phyloP scores from a whole-genome alignment of 202 grass and related monocot species.

The Setaria italica region DNA sequence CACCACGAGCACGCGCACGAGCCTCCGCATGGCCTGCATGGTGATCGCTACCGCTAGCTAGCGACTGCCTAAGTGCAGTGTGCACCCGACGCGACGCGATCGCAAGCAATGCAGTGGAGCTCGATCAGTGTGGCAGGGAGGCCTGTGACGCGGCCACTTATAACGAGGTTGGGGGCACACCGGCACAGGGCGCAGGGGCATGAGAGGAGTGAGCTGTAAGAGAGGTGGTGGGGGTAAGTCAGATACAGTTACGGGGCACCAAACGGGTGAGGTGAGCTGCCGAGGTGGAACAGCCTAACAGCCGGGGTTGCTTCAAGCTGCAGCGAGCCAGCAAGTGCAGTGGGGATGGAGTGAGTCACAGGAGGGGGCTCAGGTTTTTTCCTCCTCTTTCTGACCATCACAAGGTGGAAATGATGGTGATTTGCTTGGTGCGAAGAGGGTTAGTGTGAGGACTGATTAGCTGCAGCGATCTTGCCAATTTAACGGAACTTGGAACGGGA shows the following conservation, averaged over 20 bases:
- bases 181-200: neutral
- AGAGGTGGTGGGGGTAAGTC: slow-evolving; percentile 48
- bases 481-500: slow-evolving; percentile 5
- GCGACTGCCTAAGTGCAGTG: no score
- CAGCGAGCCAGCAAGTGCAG: slow-evolving; percentile 39
- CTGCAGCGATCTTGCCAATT: slow-evolving; percentile 1
- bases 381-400: slow-evolving; percentile 29
- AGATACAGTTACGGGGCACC: slow-evolving; percentile 55
- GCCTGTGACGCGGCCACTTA: slow-evolving; percentile 36
- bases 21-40: slow-evolving; percentile 51
- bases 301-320: slow-evolving; percentile 52
- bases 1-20: slow-evolving; percentile 5
- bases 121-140: slow-evolving; percentile 28
- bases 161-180: slow-evolving; percentile 25
- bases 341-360: neutral
- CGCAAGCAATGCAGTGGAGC: neutral
- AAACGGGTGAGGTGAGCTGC: slow-evolving; percentile 41
- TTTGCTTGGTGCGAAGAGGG: neutral
- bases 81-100: no score
- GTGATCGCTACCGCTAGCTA: neutral
- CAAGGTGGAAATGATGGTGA: slow-evolving; percentile 37
- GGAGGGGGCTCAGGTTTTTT: neutral
- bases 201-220: slow-evolving; percentile 58
- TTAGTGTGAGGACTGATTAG: slow-evolving; percentile 24
- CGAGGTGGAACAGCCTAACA: slow-evolving; percentile 66